Conservation (phyloP, 2,329 filamentous ascomycete genomes). For the Pestalotiopsis sp. region DNA sequence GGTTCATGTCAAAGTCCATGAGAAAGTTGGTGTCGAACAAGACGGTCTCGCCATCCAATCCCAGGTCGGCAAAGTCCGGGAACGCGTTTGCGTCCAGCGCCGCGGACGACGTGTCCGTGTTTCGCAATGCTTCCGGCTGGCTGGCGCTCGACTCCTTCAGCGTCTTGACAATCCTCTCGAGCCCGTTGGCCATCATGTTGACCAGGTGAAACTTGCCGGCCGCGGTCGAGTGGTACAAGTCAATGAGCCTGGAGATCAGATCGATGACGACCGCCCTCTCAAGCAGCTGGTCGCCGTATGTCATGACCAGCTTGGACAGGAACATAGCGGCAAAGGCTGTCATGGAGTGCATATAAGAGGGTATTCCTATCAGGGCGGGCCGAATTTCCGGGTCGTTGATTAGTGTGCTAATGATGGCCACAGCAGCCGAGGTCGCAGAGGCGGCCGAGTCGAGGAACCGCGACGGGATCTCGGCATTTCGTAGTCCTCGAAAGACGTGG, state of each 20-base stretch:
- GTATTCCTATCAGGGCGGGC: conserved; percentile 44
- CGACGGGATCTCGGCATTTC: conserved; percentile 33
- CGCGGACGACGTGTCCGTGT: not conserved
- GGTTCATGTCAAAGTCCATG: conserved; percentile 16
- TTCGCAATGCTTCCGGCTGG: not conserved
- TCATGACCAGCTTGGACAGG: conserved; percentile 48
- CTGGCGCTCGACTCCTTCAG: conserved; percentile 9
- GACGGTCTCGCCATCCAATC: conserved; percentile 9
- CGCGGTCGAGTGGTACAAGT: conserved; percentile 40
- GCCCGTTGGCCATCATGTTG: conserved; percentile 46
- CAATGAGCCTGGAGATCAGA: conserved; percentile 38
- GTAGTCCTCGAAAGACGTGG: conserved; percentile 41
- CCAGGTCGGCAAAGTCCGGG: conserved; percentile 9
- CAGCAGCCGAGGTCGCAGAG: conserved; percentile 40
- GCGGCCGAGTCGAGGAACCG: conserved; percentile 36
- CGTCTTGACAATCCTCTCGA: conserved; percentile 40
- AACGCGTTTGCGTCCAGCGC: conserved; percentile 6
- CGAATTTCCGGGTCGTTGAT: conserved; percentile 44
- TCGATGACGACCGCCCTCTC: conserved; percentile 38
- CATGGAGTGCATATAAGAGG: conserved; percentile 55
- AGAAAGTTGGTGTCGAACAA: conserved; percentile 17
- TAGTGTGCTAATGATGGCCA: conserved; percentile 45
- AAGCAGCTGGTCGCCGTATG: conserved; percentile 41
- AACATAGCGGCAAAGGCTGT: conserved; percentile 56
- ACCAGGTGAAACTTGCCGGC: conserved; percentile 48